Evolutionary conservation across 148 eudicot species (phyloP), one percentile per base, ranked within the genome.

Genomic region (Fagopyrum esculentum): DNA sequence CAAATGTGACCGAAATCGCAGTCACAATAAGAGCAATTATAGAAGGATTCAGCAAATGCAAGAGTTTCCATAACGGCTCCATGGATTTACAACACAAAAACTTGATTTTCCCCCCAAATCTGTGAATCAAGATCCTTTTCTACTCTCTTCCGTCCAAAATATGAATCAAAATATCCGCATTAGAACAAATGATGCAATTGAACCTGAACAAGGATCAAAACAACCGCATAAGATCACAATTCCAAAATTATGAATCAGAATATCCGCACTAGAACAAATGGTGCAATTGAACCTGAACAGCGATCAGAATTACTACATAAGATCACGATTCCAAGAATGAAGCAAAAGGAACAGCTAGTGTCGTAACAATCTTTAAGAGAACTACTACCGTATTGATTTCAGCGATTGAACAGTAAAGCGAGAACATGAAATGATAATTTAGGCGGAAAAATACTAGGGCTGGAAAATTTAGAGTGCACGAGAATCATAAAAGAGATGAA

Each of bases 41-140:
- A 77, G 97, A 91, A 54, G 99, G 99, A 81, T 92, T 96, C 81
- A 95, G 78, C 80, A 95, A 74, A 85, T 84, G 86, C 43, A 80
- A 74, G 76, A 95, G 99, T 79, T 85, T 87, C 93, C 92, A 92
- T 49, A 92, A 61, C 22, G 97, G 83, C 75, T 90, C 98, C 98
- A 95, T 94, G 46, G 52, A 9, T 9, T 49, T 49, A 49, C 52
- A 8, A 8, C 15, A 49, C 52, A 49, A 49, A 13, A 49, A 10
- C 52, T 49, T 49, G 52, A 49, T 55, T 55, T 0, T 6, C 6
- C n/a, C 59, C 59, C 59, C n/a, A 54, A 54, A 54, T 54, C 3
- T 54, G 59, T 54, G 59, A 55, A 55, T 55, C 59, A 55, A n/a
- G 13, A 16, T n/a, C 59, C 16, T 17, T n/a, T 49, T 49, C 40